Percentiles rank a stretch among this genome's conserved stretches.
phyloP scores from a whole-genome alignment of 2,329 filamentous ascomycete species.

The Coleophoma crateriformis region DNA sequence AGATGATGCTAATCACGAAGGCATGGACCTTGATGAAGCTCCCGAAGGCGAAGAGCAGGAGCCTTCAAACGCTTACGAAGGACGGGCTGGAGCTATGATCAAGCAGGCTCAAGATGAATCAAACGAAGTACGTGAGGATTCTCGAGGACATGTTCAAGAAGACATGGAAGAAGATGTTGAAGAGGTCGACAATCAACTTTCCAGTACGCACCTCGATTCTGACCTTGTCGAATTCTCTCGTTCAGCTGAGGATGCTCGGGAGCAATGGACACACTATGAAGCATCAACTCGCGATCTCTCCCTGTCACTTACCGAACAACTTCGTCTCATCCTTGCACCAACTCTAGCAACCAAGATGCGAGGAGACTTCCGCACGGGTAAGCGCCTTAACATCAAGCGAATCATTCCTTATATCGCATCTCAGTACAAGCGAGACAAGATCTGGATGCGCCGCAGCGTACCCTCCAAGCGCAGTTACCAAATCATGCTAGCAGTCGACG shows the following conservation, averaged over 20 bases:
- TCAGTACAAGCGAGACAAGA: slow-evolving; percentile 98
- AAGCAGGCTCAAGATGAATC: slow-evolving; percentile 36
- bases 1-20: slow-evolving; percentile 39
- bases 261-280: slow-evolving; percentile 83
- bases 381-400: slow-evolving; percentile 97
- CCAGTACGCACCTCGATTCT: slow-evolving; percentile 61
- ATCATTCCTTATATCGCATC: slow-evolving; percentile 99
- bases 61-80: slow-evolving; percentile 45
- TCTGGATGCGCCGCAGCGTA: slow-evolving; percentile 93
- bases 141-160: slow-evolving; percentile 33
- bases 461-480: slow-evolving; percentile 95
- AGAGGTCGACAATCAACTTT: slow-evolving; percentile 51
- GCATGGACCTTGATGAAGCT: slow-evolving; percentile 33
- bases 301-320: slow-evolving; percentile 84
- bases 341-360: slow-evolving; percentile 95
- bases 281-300: slow-evolving; percentile 79
- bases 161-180: slow-evolving; percentile 30
- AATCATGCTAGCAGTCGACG: slow-evolving; percentile 94
- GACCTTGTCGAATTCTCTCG: slow-evolving; percentile 11
- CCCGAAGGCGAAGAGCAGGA: slow-evolving; percentile 33
- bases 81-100: slow-evolving; percentile 52
- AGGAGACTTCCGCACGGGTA: slow-evolving; percentile 93
- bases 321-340: slow-evolving; percentile 90
- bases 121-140: slow-evolving; percentile 43
- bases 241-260: slow-evolving; percentile 55